Evolutionary conservation across 2,329 filamentous ascomycete genomes (phyloP).

Genomic region (Trichoderma sp.): DNA sequence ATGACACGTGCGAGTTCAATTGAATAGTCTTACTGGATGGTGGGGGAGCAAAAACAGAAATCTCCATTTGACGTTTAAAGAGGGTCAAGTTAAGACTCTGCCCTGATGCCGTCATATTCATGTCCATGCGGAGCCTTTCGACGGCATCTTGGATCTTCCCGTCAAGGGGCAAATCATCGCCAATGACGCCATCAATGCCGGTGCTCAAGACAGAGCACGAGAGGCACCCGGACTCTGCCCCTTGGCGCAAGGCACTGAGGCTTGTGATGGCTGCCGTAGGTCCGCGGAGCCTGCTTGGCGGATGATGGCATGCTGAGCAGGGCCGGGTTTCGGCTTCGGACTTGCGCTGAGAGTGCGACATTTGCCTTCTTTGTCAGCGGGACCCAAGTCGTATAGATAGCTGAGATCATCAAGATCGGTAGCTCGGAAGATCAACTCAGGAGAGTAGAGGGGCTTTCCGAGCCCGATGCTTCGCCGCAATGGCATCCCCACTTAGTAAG

Average conservation of each 20-base stretch:
- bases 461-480: conserved; percentile 19
- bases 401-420: conserved; percentile 4
- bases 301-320: conserved; percentile 7
- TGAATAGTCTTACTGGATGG: background rate
- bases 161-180: background rate
- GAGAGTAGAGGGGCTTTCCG: background rate
- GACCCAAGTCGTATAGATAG: background rate
- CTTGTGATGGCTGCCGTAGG: background rate
- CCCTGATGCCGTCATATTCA: conserved; percentile 9
- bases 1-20: background rate
- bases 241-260: background rate
- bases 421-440: conserved; percentile 6
- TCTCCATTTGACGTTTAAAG: conserved; percentile 2
- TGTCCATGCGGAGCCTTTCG: conserved; percentile 14
- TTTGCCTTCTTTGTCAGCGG: background rate
- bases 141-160: background rate
- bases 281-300: background rate
- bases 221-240: conserved; percentile 6
- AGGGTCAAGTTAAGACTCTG: conserved; percentile 9
- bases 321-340: conserved; percentile 20
- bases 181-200: background rate
- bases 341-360: conserved; percentile 1
- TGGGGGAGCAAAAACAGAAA: conserved; percentile 23
- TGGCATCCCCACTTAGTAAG: conserved; percentile 1
- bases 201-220: background rate